A percentile compares a stretch with the other conserved stretches of the same genome.
Conservation (phyloP, 2,329 filamentous ascomycete genomes). For the Gliomastix tumulicola region DNA sequence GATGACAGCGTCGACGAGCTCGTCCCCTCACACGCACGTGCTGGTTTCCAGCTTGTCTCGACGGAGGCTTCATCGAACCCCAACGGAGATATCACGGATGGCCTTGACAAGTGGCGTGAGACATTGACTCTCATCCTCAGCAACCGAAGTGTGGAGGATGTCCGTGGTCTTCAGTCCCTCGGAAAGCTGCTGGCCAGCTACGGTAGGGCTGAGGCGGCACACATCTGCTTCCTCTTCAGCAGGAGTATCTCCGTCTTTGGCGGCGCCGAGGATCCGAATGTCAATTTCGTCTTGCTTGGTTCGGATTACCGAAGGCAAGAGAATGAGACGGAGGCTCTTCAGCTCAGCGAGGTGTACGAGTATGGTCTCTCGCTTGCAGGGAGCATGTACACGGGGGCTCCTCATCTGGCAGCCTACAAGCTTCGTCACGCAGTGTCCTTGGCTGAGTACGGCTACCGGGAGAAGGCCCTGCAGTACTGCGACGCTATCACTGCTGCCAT, state of each 20-base stretch:
- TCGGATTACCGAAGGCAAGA: constrained; percentile 66
- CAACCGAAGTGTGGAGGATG: constrained; percentile 79
- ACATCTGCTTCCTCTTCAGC: constrained; percentile 89
- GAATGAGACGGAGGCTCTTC: constrained; percentile 74
- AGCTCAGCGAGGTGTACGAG: constrained; percentile 95
- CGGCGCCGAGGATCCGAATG: constrained; percentile 73
- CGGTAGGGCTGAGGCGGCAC: constrained; percentile 82
- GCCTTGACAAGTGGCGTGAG: constrained; percentile 90
- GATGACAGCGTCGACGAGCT: constrained; percentile 95
- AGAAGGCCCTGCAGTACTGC: constrained; percentile 86
- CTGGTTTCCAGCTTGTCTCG: constrained; percentile 85
- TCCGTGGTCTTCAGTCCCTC: constrained; percentile 68
- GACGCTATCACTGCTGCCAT: constrained; percentile 73
- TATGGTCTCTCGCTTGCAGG: constrained; percentile 72
- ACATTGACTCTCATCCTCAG: constrained; percentile 79
- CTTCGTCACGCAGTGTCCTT: constrained; percentile 78
- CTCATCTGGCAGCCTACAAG: constrained; percentile 88
- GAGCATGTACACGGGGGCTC: constrained; percentile 48
- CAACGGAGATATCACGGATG: too few species aligned
- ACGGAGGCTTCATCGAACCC: constrained; percentile 53
- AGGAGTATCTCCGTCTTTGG: constrained; percentile 64
- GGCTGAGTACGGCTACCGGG: constrained; percentile 74
- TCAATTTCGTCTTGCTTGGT: constrained; percentile 77
- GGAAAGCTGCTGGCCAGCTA: constrained; percentile 80
- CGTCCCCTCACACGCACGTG: constrained; percentile 84